A percentile compares a stretch with the other conserved stretches of the same genome.
These are phyloP conservation scores for Hyphodiscus sp. DNA, from an alignment of 2,329 filamentous ascomycete genomes.

Conservation along the genomic window DNA sequence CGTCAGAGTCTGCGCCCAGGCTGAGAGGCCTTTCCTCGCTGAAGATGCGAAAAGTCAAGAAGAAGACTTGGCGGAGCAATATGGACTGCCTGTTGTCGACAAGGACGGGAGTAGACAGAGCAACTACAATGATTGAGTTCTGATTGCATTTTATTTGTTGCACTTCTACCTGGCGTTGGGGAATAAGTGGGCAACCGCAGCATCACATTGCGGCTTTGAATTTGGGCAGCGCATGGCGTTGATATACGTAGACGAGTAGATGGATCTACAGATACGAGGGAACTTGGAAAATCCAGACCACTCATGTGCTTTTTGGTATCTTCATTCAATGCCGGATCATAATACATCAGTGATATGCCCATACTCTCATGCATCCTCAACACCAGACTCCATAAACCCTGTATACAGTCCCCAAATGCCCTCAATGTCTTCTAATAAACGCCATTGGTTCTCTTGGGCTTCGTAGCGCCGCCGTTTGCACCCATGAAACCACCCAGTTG, in stretches of 20 bases:
- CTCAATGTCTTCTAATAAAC: conserved; percentile 21
- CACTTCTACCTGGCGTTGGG: neutral
- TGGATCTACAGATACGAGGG: neutral
- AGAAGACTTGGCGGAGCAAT: conserved; percentile 41
- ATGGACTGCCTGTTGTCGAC: conserved; percentile 43
- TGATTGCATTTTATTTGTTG: neutral
- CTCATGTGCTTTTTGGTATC: conserved; percentile 1
- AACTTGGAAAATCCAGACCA: too few species aligned
- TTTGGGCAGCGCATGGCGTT: neutral
- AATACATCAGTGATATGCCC: conserved; percentile 1
- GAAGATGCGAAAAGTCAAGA: conserved; percentile 42
- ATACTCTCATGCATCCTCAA: conserved; percentile 14
- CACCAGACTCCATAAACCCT: conserved; percentile 13
- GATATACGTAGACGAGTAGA: neutral
- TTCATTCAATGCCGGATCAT: conserved; percentile 2
- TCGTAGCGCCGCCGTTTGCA: conserved; percentile 3
- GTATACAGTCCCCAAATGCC: neutral
- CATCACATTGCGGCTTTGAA: neutral
- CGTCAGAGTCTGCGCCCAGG: conserved; percentile 31
- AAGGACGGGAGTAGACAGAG: conserved; percentile 49
- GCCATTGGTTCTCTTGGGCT: conserved; percentile 18
- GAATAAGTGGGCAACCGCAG: neutral
- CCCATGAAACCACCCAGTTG: conserved; percentile 37
- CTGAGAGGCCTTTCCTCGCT: conserved; percentile 28
- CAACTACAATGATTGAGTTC: conserved; percentile 49